These are phyloP conservation scores for Dactylonectria estremocensis DNA, from an alignment of 2,329 filamentous ascomycete genomes.

Conservation along the genomic window DNA sequence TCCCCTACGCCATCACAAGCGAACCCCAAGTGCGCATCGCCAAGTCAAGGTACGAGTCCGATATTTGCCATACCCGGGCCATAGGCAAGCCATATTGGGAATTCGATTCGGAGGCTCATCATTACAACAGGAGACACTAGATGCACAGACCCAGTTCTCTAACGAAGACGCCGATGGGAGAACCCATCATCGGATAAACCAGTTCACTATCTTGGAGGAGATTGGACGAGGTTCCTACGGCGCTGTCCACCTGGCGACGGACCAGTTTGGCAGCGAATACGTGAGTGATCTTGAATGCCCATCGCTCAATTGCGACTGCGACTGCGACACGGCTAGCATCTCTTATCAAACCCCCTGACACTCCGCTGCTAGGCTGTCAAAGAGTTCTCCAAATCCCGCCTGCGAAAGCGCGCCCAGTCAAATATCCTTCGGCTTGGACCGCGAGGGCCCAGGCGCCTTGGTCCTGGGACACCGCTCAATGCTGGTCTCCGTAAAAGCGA, in stretches of 20 bases:
- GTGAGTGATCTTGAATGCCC: slow-evolving; percentile 67
- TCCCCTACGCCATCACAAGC: slow-evolving; percentile 70
- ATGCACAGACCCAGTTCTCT: slow-evolving; percentile 89
- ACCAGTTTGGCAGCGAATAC: slow-evolving; percentile 94
- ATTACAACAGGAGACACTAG: slow-evolving; percentile 82
- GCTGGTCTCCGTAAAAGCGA: slow-evolving; percentile 63
- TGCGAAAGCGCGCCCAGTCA: slow-evolving; percentile 92
- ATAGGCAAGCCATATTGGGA: neutral
- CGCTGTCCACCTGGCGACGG: slow-evolving; percentile 89
- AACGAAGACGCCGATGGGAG: slow-evolving; percentile 87
- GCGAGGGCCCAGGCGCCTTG: slow-evolving; percentile 51
- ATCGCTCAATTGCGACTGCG: neutral
- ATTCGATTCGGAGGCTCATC: slow-evolving; percentile 26
- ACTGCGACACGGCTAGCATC: slow-evolving; percentile 9
- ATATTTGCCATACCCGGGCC: neutral
- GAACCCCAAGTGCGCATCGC: slow-evolving; percentile 71
- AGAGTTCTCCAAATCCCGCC: slow-evolving; percentile 93
- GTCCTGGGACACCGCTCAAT: slow-evolving; percentile 47
- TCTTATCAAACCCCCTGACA: slow-evolving; percentile 29
- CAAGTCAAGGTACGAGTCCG: slow-evolving; percentile 67
- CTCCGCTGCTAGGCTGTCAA: slow-evolving; percentile 82
- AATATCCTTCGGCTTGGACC: slow-evolving; percentile 78
- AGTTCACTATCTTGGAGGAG: slow-evolving; percentile 94
- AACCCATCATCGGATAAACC: slow-evolving; percentile 90
- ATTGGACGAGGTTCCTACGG: slow-evolving; percentile 98